phyloP scores from a whole-genome alignment of 164 flowering plant species.

The Aristolochia californica region DNA sequence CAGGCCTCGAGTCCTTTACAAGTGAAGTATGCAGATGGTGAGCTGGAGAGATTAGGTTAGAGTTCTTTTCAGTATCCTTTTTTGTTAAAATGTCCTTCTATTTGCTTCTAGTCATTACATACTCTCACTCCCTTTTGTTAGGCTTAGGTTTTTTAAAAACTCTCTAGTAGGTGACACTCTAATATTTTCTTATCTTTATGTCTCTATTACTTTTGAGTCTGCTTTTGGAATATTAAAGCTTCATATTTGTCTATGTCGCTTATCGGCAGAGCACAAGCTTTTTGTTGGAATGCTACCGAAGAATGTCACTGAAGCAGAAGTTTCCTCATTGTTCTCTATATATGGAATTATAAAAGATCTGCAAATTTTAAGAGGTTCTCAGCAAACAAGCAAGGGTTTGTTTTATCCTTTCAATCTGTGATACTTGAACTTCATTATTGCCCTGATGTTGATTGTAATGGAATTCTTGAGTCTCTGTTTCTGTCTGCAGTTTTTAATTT shows the following conservation, averaged over 20 bases:
- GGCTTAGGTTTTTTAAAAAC: no score
- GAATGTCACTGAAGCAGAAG: slow-evolving; percentile 81
- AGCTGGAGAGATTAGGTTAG: slow-evolving; percentile 95
- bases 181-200: not conserved
- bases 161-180: no score
- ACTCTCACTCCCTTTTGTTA: not conserved
- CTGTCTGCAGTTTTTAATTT: not conserved
- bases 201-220: slow-evolving; percentile 1
- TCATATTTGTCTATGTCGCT: slow-evolving; percentile 4
- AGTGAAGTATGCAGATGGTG: slow-evolving; percentile 99
- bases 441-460: not conserved
- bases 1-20: slow-evolving; percentile 99
- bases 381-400: slow-evolving; percentile 91
- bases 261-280: slow-evolving; percentile 78
- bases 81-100: not conserved
- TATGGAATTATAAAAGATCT: slow-evolving; percentile 83
- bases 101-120: not conserved
- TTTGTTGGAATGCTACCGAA: slow-evolving; percentile 99
- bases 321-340: slow-evolving; percentile 61
- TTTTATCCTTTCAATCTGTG: slow-evolving; percentile 2
- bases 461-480: not conserved
- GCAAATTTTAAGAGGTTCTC: slow-evolving; percentile 90
- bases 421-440: not conserved
- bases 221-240: not conserved
- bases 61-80: not conserved